A percentile compares a stretch with the other conserved stretches of the same genome.
Conservation (phyloP, 345 rosid genomes). For the Eucalyptus pauciflora region DNA sequence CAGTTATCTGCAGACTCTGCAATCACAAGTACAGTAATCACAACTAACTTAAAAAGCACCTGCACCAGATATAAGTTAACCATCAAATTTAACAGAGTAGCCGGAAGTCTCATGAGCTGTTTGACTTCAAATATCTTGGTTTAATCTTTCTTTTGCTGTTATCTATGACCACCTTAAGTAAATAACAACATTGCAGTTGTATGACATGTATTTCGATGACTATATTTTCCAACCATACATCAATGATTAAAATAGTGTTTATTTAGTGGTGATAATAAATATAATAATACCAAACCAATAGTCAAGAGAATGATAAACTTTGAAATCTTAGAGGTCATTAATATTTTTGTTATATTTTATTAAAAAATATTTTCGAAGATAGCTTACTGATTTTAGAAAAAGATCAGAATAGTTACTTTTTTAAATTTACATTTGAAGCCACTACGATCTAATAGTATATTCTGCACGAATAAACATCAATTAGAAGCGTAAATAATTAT, state of each 20-base stretch:
- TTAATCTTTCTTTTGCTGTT: background rate
- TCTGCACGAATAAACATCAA: background rate
- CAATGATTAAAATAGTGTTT: background rate
- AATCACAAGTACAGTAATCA: constrained; percentile 99
- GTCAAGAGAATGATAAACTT: background rate
- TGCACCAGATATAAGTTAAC: constrained; percentile 19
- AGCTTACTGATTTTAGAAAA: background rate
- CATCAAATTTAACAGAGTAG: constrained; percentile 17
- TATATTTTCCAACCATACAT: background rate
- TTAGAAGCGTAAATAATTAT: background rate
- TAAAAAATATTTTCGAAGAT: background rate
- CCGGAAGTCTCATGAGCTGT: background rate
- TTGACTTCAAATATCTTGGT: background rate
- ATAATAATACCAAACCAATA: background rate
- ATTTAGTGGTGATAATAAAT: background rate
- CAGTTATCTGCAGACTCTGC: constrained; percentile 99
- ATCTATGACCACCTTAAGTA: background rate
- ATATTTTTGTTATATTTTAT: background rate
- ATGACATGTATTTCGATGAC: background rate
- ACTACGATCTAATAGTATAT: background rate
- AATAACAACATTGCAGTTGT: background rate
- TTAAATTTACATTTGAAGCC: background rate
- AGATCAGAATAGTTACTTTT: background rate
- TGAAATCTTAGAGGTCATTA: background rate
- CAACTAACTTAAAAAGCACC: constrained; percentile 99